A percentile compares a stretch with the other conserved stretches of the same genome.
These are phyloP conservation scores for Protomyces lactucae-debilis DNA, from an alignment of 1,139 yeast genomes.

Conservation along the genomic window DNA sequence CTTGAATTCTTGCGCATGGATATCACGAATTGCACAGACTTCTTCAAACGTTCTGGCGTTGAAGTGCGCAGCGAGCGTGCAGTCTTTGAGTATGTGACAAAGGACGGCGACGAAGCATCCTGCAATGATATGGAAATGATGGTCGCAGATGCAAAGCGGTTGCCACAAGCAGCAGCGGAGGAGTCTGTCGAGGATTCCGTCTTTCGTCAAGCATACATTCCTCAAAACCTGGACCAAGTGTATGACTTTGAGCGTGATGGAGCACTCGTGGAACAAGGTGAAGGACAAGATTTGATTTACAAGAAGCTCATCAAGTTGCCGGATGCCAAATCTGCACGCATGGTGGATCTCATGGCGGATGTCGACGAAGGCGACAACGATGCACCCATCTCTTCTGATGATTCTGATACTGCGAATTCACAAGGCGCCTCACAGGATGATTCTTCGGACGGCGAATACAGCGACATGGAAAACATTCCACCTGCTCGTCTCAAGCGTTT, in stretches of 20 bases:
- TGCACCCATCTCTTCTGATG: constrained; percentile 41
- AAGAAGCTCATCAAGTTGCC: constrained; percentile 37
- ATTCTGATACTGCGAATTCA: constrained; percentile 42
- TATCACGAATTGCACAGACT: constrained; percentile 88
- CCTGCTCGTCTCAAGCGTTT: constrained; percentile 47
- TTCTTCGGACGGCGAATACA: constrained; percentile 41
- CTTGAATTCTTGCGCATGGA: constrained; percentile 95
- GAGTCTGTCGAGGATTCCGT: constrained; percentile 47
- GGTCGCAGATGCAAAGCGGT: constrained; percentile 35
- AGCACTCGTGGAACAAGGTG: constrained; percentile 72
- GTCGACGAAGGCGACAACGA: constrained; percentile 35
- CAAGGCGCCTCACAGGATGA: constrained; percentile 35
- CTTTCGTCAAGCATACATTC: constrained; percentile 80
- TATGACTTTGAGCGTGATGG: constrained; percentile 73
- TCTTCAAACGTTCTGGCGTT: constrained; percentile 68
- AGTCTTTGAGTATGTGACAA: constrained; percentile 68
- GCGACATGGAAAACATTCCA: constrained; percentile 22
- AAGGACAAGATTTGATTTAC: constrained; percentile 64
- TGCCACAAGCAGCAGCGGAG: constrained; percentile 22
- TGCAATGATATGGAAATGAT: constrained; percentile 46
- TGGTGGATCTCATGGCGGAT: constrained; percentile 33
- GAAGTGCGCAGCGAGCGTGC: constrained; percentile 74
- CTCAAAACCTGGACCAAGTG: constrained; percentile 53
- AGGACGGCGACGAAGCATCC: constrained; percentile 35
- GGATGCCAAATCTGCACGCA: constrained; percentile 9